Evolutionary conservation across 2,329 filamentous ascomycete genomes (phyloP).

Genomic region (Aspergillus sp.): DNA sequence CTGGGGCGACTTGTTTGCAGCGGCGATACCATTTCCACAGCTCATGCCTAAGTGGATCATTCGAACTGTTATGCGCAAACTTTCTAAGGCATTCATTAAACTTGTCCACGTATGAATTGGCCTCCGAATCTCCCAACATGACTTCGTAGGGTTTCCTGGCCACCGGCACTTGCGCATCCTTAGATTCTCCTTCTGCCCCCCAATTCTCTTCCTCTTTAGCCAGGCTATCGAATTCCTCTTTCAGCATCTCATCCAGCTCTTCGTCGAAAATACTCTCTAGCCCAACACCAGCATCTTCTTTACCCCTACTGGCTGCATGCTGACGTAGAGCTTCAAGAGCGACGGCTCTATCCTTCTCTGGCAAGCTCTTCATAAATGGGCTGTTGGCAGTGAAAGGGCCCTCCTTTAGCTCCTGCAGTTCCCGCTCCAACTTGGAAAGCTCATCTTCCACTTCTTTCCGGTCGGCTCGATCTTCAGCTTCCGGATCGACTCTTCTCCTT

Average conservation of each 20-base stretch:
- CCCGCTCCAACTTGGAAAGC: constrained; percentile 35
- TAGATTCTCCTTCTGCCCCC: constrained; percentile 20
- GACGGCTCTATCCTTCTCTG: constrained; percentile 36
- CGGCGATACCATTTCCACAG: constrained; percentile 49
- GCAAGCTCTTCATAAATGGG: constrained; percentile 38
- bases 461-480: constrained; percentile 35
- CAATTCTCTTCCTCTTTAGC: constrained; percentile 33
- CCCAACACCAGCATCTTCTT: constrained; percentile 16
- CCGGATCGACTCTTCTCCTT: constrained; percentile 32
- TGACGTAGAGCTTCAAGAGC: constrained; percentile 39
- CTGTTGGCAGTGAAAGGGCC: constrained; percentile 41
- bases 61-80: constrained; percentile 21
- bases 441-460: constrained; percentile 31
- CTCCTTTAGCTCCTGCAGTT: constrained; percentile 35
- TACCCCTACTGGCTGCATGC: constrained; percentile 33
- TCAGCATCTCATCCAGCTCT: constrained; percentile 37
- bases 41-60: constrained; percentile 28
- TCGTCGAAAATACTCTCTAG: constrained; percentile 37
- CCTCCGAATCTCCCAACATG: constrained; percentile 25
- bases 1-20: constrained; percentile 43
- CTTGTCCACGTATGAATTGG: constrained; percentile 34
- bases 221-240: constrained; percentile 33
- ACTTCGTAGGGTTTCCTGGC: constrained; percentile 26
- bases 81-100: constrained; percentile 36
- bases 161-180: constrained; percentile 12